Conservation (phyloP, 805 yeast species). For the Pichia thaimueangensis region DNA sequence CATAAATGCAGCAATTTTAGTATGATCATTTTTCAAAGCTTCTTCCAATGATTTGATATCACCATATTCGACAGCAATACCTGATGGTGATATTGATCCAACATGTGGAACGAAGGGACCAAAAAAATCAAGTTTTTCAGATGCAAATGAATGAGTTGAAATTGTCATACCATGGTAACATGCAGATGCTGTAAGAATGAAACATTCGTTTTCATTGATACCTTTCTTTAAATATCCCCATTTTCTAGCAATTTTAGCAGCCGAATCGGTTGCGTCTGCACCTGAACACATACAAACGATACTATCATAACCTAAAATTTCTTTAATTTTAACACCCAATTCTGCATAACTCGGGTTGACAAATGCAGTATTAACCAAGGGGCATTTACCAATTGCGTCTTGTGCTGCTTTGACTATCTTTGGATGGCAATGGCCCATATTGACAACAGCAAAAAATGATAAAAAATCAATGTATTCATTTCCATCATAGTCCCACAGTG, state of each 20-base stretch:
- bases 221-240: conserved; percentile 24
- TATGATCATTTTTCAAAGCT: conserved; percentile 20
- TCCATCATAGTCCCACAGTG: conserved; percentile 25
- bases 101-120: conserved; percentile 23
- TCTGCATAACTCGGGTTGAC: conserved; percentile 22
- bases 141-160: conserved; percentile 23
- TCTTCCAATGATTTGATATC: conserved; percentile 16
- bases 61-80: conserved; percentile 21
- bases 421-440: conserved; percentile 28
- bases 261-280: conserved; percentile 26
- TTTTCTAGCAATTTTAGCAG: conserved; percentile 25
- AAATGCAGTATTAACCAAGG: conserved; percentile 21
- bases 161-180: conserved; percentile 27
- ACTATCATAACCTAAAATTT: conserved; percentile 20
- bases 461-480: conserved; percentile 25
- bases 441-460: conserved; percentile 26
- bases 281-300: conserved; percentile 23
- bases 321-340: conserved; percentile 17
- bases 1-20: conserved; percentile 24
- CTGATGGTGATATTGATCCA: conserved; percentile 23
- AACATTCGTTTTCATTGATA: conserved; percentile 17
- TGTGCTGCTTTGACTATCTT: conserved; percentile 24
- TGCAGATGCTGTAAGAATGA: conserved; percentile 20
- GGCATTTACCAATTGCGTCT: conserved; percentile 18
- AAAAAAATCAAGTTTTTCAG: conserved; percentile 11